These are phyloP conservation scores for Parachlorella kessleri DNA, from an alignment of 139 green algal genomes.

Conservation along the genomic window DNA sequence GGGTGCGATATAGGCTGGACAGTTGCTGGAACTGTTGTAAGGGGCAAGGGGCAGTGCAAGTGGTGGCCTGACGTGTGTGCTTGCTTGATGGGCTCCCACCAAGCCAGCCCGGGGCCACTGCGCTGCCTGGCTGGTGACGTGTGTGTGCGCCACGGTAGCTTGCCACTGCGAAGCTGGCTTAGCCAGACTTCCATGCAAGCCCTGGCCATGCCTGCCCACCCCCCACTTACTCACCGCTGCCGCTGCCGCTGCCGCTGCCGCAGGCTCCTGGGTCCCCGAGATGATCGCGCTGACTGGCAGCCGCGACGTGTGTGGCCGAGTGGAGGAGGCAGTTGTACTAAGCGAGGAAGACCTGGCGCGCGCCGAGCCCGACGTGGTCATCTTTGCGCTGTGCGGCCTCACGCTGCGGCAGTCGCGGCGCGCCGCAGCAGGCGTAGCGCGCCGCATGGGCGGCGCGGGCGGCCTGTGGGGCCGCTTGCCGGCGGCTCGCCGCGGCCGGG, in stretches of 20 bases:
- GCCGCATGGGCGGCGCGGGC: constrained; percentile 4
- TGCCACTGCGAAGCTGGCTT: too few relatives aligned
- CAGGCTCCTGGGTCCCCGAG: constrained; percentile 64
- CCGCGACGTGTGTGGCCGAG: constrained; percentile 40
- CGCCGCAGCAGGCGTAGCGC: constrained; percentile 13
- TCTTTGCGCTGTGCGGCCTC: constrained; percentile 70
- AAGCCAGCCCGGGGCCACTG: too few relatives aligned
- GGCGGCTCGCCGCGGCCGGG: neutral
- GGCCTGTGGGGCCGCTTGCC: neutral
- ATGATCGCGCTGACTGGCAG: constrained; percentile 56
- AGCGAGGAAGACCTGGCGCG: constrained; percentile 27
- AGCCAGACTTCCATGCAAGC: too few relatives aligned
- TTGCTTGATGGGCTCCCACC: too few relatives aligned
- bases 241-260: constrained; percentile 18
- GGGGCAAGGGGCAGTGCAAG: too few relatives aligned
- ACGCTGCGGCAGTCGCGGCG: constrained; percentile 25
- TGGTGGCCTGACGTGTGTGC: too few relatives aligned
- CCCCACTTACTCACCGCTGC: too few relatives aligned
- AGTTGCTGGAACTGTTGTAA: too few relatives aligned
- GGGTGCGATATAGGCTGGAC: too few relatives aligned
- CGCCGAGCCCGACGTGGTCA: constrained; percentile 47
- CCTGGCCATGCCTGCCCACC: too few relatives aligned
- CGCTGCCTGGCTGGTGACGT: too few relatives aligned
- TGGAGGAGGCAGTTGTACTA: constrained; percentile 22
- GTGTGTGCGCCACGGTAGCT: too few relatives aligned